Evolutionary conservation across 1,139 yeast genomes (phyloP), one percentile per base, ranked within the genome.

Genomic region (Suhomyces wounanorum): DNA sequence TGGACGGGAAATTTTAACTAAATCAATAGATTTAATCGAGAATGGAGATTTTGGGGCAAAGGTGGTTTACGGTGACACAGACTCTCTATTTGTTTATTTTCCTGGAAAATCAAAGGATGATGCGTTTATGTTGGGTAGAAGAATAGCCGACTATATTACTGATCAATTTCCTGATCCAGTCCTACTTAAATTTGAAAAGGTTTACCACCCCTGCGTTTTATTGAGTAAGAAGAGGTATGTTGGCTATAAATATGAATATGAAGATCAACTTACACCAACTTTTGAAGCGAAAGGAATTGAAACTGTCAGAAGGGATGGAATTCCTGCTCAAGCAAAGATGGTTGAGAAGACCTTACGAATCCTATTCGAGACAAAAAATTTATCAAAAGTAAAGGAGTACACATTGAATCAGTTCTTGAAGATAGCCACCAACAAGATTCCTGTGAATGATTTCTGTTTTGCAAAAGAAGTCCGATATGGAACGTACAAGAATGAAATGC

Each of bases 201-300:
- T 94, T 0, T 94, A 94, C 62, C 87, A 86, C 60, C 97, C 97
- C 0, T 83, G 92, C 57, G 81, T 94, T 3, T 67, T 94, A 44
- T 71, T 91, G 41, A 87, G 96, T 26, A 94, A 94, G 65, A 94
- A 94, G 62, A 68, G 99, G 44, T 94, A 94, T 63, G 97, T 91
- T 21, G 99, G 99, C 0, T 61, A 83, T 62, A 78, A 88, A 50
- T 92, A 79, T 66, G 96, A 89, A 57, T 63, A 67, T 33, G 78
- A 74, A 39, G 69, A 68, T 16, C 92, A 88, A 59, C 58, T 49
- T 3, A 68, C 57, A 8, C 90, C 97, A 0, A 78, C 69, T 30
- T 92, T 94, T 66, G 98, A 94, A 70, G 97, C 99, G 2, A 94
- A 94, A 60, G 99, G 99, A 1, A 91, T 90, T 16, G 99, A 94